phyloP scores from a whole-genome alignment of 2,329 filamentous ascomycete genomes.

The Huntiella savannae region DNA sequence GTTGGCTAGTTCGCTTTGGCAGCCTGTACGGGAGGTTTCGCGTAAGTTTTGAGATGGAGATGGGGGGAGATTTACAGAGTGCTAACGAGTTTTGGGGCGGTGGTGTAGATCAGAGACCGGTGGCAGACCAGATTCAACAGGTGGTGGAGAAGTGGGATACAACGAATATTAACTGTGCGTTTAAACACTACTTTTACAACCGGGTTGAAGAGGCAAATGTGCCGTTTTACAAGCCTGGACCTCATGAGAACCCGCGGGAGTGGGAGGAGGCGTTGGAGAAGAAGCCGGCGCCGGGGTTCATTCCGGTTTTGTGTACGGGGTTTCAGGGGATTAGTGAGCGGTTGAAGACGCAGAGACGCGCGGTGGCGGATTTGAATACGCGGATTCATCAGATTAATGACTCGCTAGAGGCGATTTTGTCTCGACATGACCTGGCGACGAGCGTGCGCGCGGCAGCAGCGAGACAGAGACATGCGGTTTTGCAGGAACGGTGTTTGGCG shows the following conservation, averaged over 20 bases:
- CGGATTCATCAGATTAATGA: slow-evolving; percentile 65
- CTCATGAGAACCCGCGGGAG: slow-evolving; percentile 53
- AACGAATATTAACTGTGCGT: slow-evolving; percentile 45
- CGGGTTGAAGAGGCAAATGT: slow-evolving; percentile 54
- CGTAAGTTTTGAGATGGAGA: slow-evolving; percentile 20
- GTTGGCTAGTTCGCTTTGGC: slow-evolving; percentile 32
- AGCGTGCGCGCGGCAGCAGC: slow-evolving; percentile 57
- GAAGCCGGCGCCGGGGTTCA: slow-evolving; percentile 57
- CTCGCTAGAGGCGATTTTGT: slow-evolving; percentile 50
- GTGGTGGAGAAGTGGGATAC: slow-evolving; percentile 61
- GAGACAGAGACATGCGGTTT: slow-evolving; percentile 49
- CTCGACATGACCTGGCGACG: slow-evolving; percentile 57
- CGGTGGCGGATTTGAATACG: slow-evolving; percentile 49
- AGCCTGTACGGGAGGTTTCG: slow-evolving; percentile 30
- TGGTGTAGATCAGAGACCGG: slow-evolving; percentile 42
- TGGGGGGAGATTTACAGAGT: neutral
- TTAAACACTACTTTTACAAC: slow-evolving; percentile 79
- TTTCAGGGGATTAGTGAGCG: slow-evolving; percentile 55
- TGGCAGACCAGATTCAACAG: slow-evolving; percentile 53
- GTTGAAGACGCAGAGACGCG: slow-evolving; percentile 51
- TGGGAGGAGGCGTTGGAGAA: slow-evolving; percentile 72
- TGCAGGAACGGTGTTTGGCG: slow-evolving; percentile 53
- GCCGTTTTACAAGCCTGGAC: slow-evolving; percentile 55
- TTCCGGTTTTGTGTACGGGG: slow-evolving; percentile 58
- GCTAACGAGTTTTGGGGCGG: too few relatives aligned